Percentiles rank a stretch among this genome's conserved stretches.
phyloP scores from a whole-genome alignment of 1,139 yeast genomes.

The Pneumocystis sp. region DNA sequence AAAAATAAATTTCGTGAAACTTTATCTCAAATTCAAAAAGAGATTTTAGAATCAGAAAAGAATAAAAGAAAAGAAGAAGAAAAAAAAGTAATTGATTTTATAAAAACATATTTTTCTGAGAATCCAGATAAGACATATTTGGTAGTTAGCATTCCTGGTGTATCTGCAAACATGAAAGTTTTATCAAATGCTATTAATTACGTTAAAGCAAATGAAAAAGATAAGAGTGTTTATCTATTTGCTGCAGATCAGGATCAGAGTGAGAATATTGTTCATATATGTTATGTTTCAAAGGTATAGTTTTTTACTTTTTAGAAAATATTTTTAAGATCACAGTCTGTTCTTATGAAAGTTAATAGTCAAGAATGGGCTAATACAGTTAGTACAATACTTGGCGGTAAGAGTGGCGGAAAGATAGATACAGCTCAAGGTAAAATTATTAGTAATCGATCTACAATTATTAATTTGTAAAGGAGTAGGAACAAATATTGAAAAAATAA shows the following conservation, averaged over 20 bases:
- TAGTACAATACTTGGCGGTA: conserved; percentile 71
- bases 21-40: conserved; percentile 67
- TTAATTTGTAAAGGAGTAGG: conserved; percentile 35
- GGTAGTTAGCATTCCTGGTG: conserved; percentile 48
- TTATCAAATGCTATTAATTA: conserved; percentile 81
- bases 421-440: conserved; percentile 64
- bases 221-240: conserved; percentile 66
- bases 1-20: conserved; percentile 62
- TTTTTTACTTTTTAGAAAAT: conserved; percentile 31
- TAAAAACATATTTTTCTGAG: conserved; percentile 47
- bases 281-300: conserved; percentile 54
- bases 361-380: conserved; percentile 60
- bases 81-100: conserved; percentile 67
- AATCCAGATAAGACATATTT: conserved; percentile 35
- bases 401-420: conserved; percentile 96
- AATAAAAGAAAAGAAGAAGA: conserved; percentile 75
- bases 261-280: conserved; percentile 80
- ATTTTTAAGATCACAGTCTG: neutral
- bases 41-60: conserved; percentile 75
- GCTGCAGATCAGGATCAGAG: conserved; percentile 49
- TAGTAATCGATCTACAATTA: neutral
- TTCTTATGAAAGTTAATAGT: conserved; percentile 53
- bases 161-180: conserved; percentile 82
- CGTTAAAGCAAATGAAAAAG: conserved; percentile 62
- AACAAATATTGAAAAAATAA: conserved; percentile 54